A percentile compares a stretch with the other conserved stretches of the same genome.
These are phyloP conservation scores for Capsella rubella DNA, from an alignment of 441 rosid genomes.

Conservation along the genomic window DNA sequence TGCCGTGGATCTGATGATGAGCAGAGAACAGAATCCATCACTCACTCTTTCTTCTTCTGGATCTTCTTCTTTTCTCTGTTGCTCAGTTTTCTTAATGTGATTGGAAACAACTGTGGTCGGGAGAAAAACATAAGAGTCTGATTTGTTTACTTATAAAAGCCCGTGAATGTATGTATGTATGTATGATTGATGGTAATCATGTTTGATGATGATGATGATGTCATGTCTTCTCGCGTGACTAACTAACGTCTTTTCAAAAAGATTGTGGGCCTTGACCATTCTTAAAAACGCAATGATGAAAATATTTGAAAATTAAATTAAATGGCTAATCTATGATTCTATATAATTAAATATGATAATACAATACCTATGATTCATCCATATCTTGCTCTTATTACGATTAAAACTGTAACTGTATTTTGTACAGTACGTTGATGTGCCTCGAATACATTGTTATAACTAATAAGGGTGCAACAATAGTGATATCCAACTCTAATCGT, in stretches of 20 bases:
- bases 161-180: not conserved
- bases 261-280: conserved; percentile 2
- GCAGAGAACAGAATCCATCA: conserved; percentile 20
- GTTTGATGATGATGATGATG: not conserved
- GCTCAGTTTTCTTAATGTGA: not conserved
- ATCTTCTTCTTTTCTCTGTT: not conserved
- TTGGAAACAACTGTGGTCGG: not conserved
- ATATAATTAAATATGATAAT: no score
- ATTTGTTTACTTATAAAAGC: conserved; percentile 33
- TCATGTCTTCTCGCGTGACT: conserved; percentile 25
- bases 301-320: no score
- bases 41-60: conserved; percentile 3
- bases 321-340: no score
- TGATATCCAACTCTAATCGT: no score
- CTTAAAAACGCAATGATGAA: no score
- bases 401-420: no score
- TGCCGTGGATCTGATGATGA: conserved; percentile 39
- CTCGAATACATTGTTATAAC: no score
- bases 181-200: not conserved
- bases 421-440: no score
- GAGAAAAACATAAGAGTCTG: not conserved
- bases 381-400: no score
- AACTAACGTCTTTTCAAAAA: not conserved
- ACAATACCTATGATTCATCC: no score
- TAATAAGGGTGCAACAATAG: no score